phyloP scores from a whole-genome alignment of 202 grass and related monocot species.

The Musa balbisiana region DNA sequence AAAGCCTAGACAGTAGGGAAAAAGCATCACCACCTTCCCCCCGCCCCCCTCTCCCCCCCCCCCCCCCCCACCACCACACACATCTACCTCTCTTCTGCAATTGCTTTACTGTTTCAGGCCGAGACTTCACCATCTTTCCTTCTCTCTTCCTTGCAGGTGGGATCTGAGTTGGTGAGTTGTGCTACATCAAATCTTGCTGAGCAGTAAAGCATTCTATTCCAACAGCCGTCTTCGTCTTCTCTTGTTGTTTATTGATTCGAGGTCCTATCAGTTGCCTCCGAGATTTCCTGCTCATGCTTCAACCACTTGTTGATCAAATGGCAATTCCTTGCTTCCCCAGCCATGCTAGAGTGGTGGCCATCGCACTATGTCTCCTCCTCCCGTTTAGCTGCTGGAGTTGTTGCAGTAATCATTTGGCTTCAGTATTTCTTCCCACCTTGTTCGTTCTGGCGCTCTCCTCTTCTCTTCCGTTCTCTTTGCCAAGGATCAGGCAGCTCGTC shows the following conservation, averaged over 20 bases:
- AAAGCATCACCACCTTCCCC: background rate
- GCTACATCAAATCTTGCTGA: no score
- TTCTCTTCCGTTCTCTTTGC: slow-evolving; percentile 35
- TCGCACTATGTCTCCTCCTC: slow-evolving; percentile 10
- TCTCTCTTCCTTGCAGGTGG: background rate
- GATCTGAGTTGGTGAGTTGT: background rate
- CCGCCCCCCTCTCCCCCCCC: no score
- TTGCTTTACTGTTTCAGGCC: no score
- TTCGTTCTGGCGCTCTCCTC: slow-evolving; percentile 44
- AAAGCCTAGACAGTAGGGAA: background rate
- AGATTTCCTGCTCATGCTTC: background rate
- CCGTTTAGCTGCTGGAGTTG: background rate
- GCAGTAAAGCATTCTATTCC: no score
- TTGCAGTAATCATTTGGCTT: background rate
- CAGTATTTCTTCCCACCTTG: slow-evolving; percentile 31
- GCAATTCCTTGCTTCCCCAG: background rate
- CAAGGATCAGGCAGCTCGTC: slow-evolving; percentile 33
- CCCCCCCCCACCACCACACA: no score
- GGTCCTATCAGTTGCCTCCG: background rate
- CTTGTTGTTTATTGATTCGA: no score
- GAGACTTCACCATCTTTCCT: background rate
- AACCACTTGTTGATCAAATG: slow-evolving; percentile 9
- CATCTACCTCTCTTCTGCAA: no score
- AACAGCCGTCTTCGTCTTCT: background rate
- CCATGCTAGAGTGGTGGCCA: slow-evolving; percentile 5